These are phyloP conservation scores for Raffaelea ambrosiae DNA, from an alignment of 2,329 filamentous ascomycete genomes.

Conservation along the genomic window DNA sequence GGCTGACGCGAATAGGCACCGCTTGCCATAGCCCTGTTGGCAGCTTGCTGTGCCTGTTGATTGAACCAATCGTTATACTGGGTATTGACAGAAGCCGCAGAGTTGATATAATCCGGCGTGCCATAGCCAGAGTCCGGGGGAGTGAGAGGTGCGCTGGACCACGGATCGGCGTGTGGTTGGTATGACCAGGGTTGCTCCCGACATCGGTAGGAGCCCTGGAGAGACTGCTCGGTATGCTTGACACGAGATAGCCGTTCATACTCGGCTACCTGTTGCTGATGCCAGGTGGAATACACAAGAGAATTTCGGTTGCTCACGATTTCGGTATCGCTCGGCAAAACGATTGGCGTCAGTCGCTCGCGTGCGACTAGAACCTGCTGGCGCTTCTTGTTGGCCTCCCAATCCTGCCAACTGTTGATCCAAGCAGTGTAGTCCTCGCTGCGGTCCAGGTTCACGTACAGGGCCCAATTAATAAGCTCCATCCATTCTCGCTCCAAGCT, in stretches of 20 bases:
- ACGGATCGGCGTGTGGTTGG: slow-evolving; percentile 24
- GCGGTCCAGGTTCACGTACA: slow-evolving; percentile 77
- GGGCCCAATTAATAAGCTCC: slow-evolving; percentile 68
- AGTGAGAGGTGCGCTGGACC: slow-evolving; percentile 39
- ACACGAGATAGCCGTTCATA: slow-evolving; percentile 35
- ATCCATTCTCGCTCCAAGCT: slow-evolving; percentile 83
- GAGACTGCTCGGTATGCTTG: slow-evolving; percentile 27
- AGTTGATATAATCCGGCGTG: slow-evolving; percentile 50
- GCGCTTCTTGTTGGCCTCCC: slow-evolving; percentile 47
- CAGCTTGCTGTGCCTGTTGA: slow-evolving; percentile 30
- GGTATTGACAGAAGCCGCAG: slow-evolving; percentile 44
- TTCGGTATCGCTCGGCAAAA: slow-evolving; percentile 39
- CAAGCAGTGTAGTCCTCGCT: slow-evolving; percentile 62
- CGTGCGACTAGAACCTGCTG: slow-evolving; percentile 37
- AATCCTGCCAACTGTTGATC: slow-evolving; percentile 52
- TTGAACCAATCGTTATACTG: slow-evolving; percentile 52
- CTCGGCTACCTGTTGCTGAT: slow-evolving; percentile 47
- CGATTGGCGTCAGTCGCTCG: slow-evolving; percentile 39
- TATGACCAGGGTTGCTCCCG: slow-evolving; percentile 36
- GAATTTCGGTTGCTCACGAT: slow-evolving; percentile 24
- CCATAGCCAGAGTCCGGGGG: slow-evolving; percentile 55
- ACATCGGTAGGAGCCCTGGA: slow-evolving; percentile 28
- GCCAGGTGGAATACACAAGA: slow-evolving; percentile 33
- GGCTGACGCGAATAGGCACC: slow-evolving; percentile 18
- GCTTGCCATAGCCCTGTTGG: slow-evolving; percentile 26